Evolutionary conservation across 139 green algal genomes (phyloP), one percentile per base, ranked within the genome.

Genomic region (Coccomyxa sp.): DNA sequence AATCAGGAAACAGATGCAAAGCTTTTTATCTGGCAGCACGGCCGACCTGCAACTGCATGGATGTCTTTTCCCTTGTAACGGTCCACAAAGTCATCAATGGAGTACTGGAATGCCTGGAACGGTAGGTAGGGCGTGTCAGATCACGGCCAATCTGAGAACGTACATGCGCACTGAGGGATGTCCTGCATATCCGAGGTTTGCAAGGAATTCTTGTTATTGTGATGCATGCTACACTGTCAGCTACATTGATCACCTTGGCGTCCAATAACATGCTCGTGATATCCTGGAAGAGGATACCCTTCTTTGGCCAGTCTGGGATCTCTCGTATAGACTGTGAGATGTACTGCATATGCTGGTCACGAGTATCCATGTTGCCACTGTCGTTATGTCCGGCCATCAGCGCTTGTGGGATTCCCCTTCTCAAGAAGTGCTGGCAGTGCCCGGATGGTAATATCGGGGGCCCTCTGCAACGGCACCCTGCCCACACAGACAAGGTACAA

Each of bases 221-320:
- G 27, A 12, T 18, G 27, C 5, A 6, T 64, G 18, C 3, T 64
- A 12, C 4, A 7, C 22, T 64, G 50, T 10, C 73, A 36, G 6
- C 27, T 18, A 0, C 50, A 37, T 50, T 38, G n/a, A 33, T 55
- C 50, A 78, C 74, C 55, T 80, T 78, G 7, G 90, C 90, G 79
- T 99, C 84, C n/a, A 98, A 86, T 68, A 98, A 79, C 54, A 98
- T 84, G 36, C 94, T 99, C 14, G 95, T 99, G 22, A 99, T 88
- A 84, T 99, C 96, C 76, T 91, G 92, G 71, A 99, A 99, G n/a
- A 95, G 75, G 80, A 99, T 99, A 36, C 95, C 95, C 68, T 88
- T 75, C 77, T 98, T 95, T 2, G 95, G 95, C 39, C 97, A 98
- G 82, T 98, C 89, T 27, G 91, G 92, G 5, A 97, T 88, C 9